Evolutionary conservation across 371 early-diverging fungal genomes (phyloP).

Genomic region (Mucor racemosus): DNA sequence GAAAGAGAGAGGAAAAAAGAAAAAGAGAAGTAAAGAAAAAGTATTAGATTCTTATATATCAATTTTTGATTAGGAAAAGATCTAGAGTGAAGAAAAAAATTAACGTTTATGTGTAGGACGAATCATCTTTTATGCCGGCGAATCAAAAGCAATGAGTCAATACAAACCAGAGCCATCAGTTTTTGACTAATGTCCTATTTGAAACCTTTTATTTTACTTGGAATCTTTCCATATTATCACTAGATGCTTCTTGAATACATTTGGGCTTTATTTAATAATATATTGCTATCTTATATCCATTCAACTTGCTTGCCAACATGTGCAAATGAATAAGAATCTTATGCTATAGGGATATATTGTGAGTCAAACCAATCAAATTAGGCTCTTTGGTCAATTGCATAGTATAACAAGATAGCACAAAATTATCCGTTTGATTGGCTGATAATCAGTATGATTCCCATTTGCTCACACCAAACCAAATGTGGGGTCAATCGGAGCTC

Average conservation of each 20-base stretch:
- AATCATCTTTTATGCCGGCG: slow-evolving; percentile 20
- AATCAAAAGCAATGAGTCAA: slow-evolving; percentile 17
- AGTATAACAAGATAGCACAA: slow-evolving; percentile 22
- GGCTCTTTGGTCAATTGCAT: slow-evolving; percentile 16
- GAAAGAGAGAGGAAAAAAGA: slow-evolving; percentile 7
- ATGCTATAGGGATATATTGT: slow-evolving; percentile 24
- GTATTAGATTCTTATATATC: slow-evolving; percentile 2
- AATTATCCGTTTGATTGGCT: slow-evolving; percentile 24
- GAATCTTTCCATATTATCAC: background rate
- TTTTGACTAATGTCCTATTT: background rate
- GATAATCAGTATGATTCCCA: slow-evolving; percentile 27
- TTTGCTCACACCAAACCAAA: slow-evolving; percentile 28
- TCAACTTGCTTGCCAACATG: background rate
- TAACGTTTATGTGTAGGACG: slow-evolving; percentile 11
- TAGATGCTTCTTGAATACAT: background rate
- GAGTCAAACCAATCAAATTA: slow-evolving; percentile 30
- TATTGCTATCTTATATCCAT: background rate
- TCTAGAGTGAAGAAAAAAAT: slow-evolving; percentile 16
- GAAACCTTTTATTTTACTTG: background rate
- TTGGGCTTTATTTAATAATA: background rate
- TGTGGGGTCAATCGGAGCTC: slow-evolving; percentile 20
- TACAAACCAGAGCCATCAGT: slow-evolving; percentile 1
- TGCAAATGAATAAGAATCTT: slow-evolving; percentile 2
- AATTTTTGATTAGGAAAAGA: slow-evolving; percentile 12
- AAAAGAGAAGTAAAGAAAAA: background rate